phyloP scores from a whole-genome alignment of 352 stramenopile species.

The Phytopythium delawarense region DNA sequence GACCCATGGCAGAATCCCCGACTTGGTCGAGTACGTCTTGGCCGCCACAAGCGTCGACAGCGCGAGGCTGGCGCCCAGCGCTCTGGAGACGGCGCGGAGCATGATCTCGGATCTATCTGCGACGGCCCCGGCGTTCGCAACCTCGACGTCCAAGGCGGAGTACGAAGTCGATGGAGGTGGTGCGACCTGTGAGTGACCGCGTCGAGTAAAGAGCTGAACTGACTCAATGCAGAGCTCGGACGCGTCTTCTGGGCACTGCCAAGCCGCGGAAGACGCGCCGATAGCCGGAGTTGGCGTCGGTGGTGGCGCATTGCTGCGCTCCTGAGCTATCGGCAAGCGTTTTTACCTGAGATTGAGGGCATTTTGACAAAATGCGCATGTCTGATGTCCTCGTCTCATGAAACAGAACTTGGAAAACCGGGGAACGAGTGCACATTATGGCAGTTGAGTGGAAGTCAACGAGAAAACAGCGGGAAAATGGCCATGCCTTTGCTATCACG shows the following conservation, averaged over 20 bases:
- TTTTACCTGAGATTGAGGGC: background rate
- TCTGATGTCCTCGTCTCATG: background rate
- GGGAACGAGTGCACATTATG: background rate
- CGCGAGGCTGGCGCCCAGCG: background rate
- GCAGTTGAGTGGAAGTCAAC: background rate
- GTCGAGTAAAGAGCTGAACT: slow-evolving; percentile 1
- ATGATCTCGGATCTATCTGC: background rate
- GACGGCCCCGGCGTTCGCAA: background rate
- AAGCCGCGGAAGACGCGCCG: background rate
- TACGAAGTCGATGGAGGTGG: no score
- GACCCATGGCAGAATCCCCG: slow-evolving; percentile 16
- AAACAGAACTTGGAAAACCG: background rate
- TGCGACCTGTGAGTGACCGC: background rate
- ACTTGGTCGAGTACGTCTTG: slow-evolving; percentile 12
- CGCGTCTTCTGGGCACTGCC: background rate
- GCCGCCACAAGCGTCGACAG: background rate
- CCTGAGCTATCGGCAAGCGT: background rate
- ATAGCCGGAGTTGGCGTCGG: background rate
- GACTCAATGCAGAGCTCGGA: background rate
- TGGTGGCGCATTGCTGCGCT: background rate
- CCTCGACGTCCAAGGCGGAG: background rate
- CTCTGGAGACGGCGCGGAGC: background rate
- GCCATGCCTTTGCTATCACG: background rate
- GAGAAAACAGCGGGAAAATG: background rate
- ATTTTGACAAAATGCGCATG: background rate